Percentiles rank a stretch among this genome's conserved stretches.
These are phyloP conservation scores for Hemisphaericaspora xylofermentans DNA, from an alignment of 1,139 yeast species.

Conservation along the genomic window DNA sequence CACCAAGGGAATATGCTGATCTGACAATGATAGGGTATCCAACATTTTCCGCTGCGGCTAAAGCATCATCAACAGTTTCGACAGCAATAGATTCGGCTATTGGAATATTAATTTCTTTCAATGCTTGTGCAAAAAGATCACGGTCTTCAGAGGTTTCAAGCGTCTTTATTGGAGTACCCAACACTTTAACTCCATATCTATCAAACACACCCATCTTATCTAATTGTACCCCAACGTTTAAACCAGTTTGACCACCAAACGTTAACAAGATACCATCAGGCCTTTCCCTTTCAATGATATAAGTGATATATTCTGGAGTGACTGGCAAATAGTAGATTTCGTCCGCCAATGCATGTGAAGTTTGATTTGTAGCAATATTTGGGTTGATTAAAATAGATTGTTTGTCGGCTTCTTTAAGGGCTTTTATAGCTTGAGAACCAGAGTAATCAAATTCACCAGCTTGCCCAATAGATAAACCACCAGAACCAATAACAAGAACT, in stretches of 20 bases:
- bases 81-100: conserved; percentile 97
- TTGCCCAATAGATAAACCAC: conserved; percentile 97
- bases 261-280: conserved; percentile 96
- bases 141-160: conserved; percentile 97
- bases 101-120: conserved; percentile 90
- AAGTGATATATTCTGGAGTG: conserved; percentile 91
- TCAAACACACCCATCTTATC: conserved; percentile 93
- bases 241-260: conserved; percentile 97
- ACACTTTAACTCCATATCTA: conserved; percentile 86
- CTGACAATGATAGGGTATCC: conserved; percentile 98
- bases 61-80: conserved; percentile 88
- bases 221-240: conserved; percentile 92
- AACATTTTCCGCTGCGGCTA: conserved; percentile 78
- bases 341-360: conserved; percentile 93
- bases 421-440: conserved; percentile 97
- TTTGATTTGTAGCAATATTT: conserved; percentile 96
- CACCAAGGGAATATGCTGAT: conserved; percentile 97
- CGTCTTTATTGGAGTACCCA: conserved; percentile 96
- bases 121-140: conserved; percentile 90
- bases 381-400: conserved; percentile 89
- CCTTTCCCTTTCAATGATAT: conserved; percentile 90
- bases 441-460: conserved; percentile 99
- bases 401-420: conserved; percentile 86
- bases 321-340: conserved; percentile 95
- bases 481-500: conserved; percentile 93